Percentiles rank a stretch among this genome's conserved stretches.
These are phyloP conservation scores for Taiozyma sp. DNA, from an alignment of 1,139 yeast species.

Conservation along the genomic window DNA sequence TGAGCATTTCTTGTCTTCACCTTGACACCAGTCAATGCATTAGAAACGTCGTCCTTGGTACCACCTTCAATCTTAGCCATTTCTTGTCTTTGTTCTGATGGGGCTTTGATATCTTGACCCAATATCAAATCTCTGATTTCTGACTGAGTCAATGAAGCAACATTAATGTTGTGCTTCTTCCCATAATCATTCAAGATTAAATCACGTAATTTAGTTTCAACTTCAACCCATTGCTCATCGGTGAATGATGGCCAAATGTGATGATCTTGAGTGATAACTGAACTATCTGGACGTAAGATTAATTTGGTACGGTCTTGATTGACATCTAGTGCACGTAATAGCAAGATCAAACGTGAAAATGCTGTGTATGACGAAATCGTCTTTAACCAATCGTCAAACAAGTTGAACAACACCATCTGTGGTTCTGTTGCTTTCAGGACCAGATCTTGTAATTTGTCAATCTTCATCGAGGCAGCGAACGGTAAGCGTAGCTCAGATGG, in stretches of 20 bases:
- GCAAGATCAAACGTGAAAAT: constrained; percentile 77
- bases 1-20: constrained; percentile 87
- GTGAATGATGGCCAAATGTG: constrained; percentile 92
- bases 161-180: constrained; percentile 78
- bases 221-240: constrained; percentile 88
- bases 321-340: constrained; percentile 76
- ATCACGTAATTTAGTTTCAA: constrained; percentile 85
- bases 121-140: constrained; percentile 91
- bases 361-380: constrained; percentile 88
- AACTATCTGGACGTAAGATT: constrained; percentile 72
- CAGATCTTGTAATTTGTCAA: constrained; percentile 75
- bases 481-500: constrained; percentile 90
- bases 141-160: constrained; percentile 84
- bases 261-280: constrained; percentile 64
- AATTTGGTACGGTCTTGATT: constrained; percentile 74
- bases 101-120: constrained; percentile 92
- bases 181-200: constrained; percentile 83
- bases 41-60: constrained; percentile 31
- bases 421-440: constrained; percentile 89
- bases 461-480: constrained; percentile 79
- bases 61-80: constrained; percentile 74
- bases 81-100: constrained; percentile 78
- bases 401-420: constrained; percentile 83
- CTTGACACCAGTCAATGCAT: constrained; percentile 65
- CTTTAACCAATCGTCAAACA: constrained; percentile 93